Conservation (phyloP, 2,329 filamentous ascomycete genomes). For the Colletotrichum sansevieriae region DNA sequence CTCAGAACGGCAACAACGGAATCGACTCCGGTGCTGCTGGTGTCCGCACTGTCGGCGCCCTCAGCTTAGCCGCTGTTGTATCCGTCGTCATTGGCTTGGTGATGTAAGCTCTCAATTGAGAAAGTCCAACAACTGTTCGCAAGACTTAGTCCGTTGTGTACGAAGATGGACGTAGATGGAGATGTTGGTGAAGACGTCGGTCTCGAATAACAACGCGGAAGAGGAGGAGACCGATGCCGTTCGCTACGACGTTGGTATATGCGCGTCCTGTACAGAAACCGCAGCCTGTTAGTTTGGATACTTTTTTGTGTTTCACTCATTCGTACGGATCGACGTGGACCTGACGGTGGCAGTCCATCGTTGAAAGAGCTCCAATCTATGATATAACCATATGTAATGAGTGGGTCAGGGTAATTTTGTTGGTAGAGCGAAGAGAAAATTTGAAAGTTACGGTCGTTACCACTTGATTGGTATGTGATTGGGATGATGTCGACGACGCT, state of each 20-base stretch:
- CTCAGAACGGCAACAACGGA: conserved; percentile 30
- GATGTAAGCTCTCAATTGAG: conserved; percentile 22
- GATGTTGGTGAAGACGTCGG: conserved; percentile 8
- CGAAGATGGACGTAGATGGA: not conserved
- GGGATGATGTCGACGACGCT: not conserved
- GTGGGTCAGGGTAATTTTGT: conserved; percentile 34
- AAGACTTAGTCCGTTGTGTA: conserved; percentile 1
- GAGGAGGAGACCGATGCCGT: conserved; percentile 14
- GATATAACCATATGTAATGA: conserved; percentile 39
- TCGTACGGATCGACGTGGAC: conserved; percentile 27
- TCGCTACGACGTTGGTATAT: conserved; percentile 15
- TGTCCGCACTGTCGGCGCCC: conserved; percentile 26
- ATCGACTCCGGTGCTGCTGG: conserved; percentile 35
- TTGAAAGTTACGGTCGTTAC: conserved; percentile 40
- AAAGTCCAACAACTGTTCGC: not conserved
- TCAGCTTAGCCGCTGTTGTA: conserved; percentile 33
- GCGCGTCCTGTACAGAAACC: conserved; percentile 33
- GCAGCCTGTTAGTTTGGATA: conserved; percentile 18
- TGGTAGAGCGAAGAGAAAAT: conserved; percentile 34
- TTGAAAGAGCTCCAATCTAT: conserved; percentile 28
- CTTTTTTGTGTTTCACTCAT: conserved; percentile 37
- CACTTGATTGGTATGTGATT: conserved; percentile 12
- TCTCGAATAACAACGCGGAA: conserved; percentile 19
- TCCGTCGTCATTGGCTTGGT: conserved; percentile 33
- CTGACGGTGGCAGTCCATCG: conserved; percentile 30